A percentile compares a stretch with the other conserved stretches of the same genome.
These are phyloP conservation scores for Auriculariales sp. DNA, from an alignment of 768 basidiomycete genomes.

Conservation along the genomic window DNA sequence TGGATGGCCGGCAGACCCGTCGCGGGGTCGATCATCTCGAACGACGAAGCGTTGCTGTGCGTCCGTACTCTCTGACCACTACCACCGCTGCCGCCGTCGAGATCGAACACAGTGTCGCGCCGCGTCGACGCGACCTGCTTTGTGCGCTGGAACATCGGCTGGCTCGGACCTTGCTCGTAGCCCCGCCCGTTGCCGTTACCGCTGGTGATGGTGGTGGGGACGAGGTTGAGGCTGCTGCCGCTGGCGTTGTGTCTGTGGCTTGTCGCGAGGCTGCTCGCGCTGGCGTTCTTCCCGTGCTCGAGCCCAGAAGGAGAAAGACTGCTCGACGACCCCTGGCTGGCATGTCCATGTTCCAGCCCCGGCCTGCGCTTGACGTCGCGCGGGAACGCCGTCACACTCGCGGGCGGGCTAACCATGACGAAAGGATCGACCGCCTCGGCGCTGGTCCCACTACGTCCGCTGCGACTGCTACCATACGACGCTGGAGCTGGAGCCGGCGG, in stretches of 20 bases:
- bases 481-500: neutral
- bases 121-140: neutral
- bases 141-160: neutral
- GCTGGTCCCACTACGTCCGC: neutral
- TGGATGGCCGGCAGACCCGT: too few relatives aligned
- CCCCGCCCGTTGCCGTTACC: too few relatives aligned
- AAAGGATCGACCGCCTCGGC: neutral
- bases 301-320: too few relatives aligned
- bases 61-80: neutral
- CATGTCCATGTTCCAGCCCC: too few relatives aligned
- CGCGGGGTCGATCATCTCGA: too few relatives aligned
- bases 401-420: neutral
- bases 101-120: neutral
- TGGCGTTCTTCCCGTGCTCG: neutral
- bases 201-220: too few relatives aligned
- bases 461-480: neutral
- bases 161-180: neutral
- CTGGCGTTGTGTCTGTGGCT: neutral
- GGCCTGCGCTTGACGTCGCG: too few relatives aligned
- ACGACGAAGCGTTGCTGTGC: neutral
- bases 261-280: neutral
- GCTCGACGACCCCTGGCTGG: too few relatives aligned
- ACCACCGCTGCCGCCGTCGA: neutral
- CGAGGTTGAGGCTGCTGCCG: neutral
- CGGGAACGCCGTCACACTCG: neutral